Evolutionary conservation across 441 rosid species (phyloP).

Genomic region (Populus hybrid): DNA sequence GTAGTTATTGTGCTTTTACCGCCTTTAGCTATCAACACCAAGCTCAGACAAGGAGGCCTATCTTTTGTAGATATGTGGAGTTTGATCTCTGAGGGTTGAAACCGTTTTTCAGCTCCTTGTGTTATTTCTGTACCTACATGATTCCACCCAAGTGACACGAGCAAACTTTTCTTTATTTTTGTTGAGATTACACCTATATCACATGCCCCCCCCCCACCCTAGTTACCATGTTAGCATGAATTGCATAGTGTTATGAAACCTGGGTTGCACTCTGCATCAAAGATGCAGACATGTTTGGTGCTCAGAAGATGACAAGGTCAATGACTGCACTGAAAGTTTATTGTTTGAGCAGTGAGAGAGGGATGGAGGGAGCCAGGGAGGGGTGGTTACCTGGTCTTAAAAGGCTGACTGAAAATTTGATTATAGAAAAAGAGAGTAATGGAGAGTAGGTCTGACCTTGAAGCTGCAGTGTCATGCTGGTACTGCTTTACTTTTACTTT

Average conservation of each 20-base stretch:
- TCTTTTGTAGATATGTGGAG: background rate
- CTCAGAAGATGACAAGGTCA: background rate
- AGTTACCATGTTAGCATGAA: background rate
- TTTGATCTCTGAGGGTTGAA: background rate
- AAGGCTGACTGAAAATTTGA: conserved; percentile 3
- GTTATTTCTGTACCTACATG: background rate
- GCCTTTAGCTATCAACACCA: background rate
- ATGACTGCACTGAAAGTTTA: background rate
- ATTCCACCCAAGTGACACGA: background rate
- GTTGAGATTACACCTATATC: background rate
- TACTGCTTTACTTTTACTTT: background rate
- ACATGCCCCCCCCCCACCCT: background rate
- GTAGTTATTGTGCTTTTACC: background rate
- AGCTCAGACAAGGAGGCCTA: background rate
- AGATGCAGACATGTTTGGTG: background rate
- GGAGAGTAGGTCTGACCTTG: background rate
- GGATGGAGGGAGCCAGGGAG: background rate
- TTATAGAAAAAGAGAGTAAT: background rate
- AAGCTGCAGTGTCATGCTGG: background rate
- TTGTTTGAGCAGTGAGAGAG: background rate
- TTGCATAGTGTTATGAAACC: background rate
- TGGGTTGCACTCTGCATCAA: background rate
- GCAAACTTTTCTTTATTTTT: background rate
- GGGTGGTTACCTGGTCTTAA: background rate
- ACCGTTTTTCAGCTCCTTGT: background rate